Percentiles rank a stretch among this genome's conserved stretches.
Evolutionary conservation across 1,284 basidiomycete species (phyloP).

Genomic region (Fomitopsis betulina): DNA sequence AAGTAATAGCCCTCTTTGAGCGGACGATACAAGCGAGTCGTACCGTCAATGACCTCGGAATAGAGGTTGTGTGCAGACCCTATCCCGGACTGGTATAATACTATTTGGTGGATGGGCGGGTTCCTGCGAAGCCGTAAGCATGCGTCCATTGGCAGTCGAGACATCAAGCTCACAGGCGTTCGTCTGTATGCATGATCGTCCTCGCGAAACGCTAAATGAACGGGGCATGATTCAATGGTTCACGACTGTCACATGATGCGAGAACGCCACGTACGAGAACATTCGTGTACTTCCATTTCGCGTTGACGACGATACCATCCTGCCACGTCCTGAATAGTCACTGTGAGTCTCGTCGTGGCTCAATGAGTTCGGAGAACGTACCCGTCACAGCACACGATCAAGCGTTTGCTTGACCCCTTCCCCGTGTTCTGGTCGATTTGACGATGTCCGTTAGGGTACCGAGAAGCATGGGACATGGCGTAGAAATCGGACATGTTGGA

Average conservation of each 20-base stretch:
- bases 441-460: background rate
- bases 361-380: conserved; percentile 23
- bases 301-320: conserved; percentile 40
- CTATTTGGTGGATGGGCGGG: conserved; percentile 54
- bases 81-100: conserved; percentile 66
- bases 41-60: conserved; percentile 36
- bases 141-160: background rate
- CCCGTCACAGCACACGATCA: conserved; percentile 68
- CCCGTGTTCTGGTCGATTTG: background rate
- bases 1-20: background rate
- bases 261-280: conserved; percentile 21
- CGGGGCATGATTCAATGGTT: no score
- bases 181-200: conserved; percentile 53
- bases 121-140: conserved; percentile 23
- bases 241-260: background rate
- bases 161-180: conserved; percentile 34
- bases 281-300: conserved; percentile 58
- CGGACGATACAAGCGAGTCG: background rate
- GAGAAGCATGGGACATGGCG: background rate
- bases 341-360: background rate
- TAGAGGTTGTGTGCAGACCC: conserved; percentile 58
- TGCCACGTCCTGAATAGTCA: conserved; percentile 32
- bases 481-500: background rate
- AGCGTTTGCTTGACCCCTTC: conserved; percentile 47
- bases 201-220: conserved; percentile 40